Percentiles rank a stretch among this genome's conserved stretches.
phyloP scores from a whole-genome alignment of 352 stramenopile species.

The Phytophthora megakarya region DNA sequence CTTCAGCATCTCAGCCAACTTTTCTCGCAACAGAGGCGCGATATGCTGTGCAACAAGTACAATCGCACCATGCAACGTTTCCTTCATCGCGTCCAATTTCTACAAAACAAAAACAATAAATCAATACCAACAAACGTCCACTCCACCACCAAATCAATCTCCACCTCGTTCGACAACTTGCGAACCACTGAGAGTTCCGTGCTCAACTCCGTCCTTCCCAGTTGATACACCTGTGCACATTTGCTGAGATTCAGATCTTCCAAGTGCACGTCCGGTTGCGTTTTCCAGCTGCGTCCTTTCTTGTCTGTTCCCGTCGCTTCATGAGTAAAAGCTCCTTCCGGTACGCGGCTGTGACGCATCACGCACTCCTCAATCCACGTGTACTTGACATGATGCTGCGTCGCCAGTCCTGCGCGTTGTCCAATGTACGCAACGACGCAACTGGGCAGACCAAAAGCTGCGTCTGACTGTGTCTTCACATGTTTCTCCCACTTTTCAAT shows the following conservation, averaged over 20 bases:
- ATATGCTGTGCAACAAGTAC: conserved; percentile 83
- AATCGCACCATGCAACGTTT: conserved; percentile 56
- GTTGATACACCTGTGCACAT: conserved; percentile 54
- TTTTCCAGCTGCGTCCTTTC: conserved; percentile 53
- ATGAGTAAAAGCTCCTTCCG: conserved; percentile 56
- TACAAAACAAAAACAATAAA: conserved; percentile 23
- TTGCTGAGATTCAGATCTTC: conserved; percentile 53
- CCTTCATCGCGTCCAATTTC: conserved; percentile 60
- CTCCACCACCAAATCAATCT: not conserved
- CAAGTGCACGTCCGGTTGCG: conserved; percentile 46
- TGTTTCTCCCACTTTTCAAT: conserved; percentile 54
- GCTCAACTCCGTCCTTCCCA: conserved; percentile 37
- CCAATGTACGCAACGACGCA: conserved; percentile 66
- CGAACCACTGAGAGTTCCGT: conserved; percentile 58
- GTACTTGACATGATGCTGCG: conserved; percentile 73
- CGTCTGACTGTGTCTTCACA: conserved; percentile 36
- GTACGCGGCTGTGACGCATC: conserved; percentile 49
- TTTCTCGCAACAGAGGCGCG: conserved; percentile 59
- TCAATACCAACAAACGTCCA: not conserved
- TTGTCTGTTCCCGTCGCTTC: conserved; percentile 19
- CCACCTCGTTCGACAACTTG: conserved; percentile 52
- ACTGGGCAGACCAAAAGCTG: conserved; percentile 51
- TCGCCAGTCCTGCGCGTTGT: conserved; percentile 48
- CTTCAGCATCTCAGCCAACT: conserved; percentile 71
- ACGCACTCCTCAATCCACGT: conserved; percentile 87